These are phyloP conservation scores for Wallacemonas collosoma DNA, from an alignment of 208 protist genomes.

Conservation along the genomic window DNA sequence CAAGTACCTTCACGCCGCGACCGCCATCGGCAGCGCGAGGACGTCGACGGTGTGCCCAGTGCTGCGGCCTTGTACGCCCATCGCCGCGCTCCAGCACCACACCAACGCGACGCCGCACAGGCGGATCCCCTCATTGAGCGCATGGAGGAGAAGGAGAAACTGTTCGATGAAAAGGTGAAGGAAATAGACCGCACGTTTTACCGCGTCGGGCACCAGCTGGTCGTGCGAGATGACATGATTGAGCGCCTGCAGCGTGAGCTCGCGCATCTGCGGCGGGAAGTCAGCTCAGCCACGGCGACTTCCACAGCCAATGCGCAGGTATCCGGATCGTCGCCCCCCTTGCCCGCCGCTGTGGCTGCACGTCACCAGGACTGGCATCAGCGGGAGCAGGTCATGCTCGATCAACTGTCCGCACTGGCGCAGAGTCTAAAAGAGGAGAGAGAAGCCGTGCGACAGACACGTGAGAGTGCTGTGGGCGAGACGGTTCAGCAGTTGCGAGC, in stretches of 20 bases:
- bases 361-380: conserved; percentile 1
- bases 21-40: background rate
- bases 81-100: background rate
- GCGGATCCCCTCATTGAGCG: conserved; percentile 48
- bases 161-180: conserved; percentile 78
- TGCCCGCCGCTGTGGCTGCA: background rate
- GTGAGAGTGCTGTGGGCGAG: conserved; percentile 25
- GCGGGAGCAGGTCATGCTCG: conserved; percentile 2
- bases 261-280: conserved; percentile 28
- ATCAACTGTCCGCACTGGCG: background rate
- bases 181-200: conserved; percentile 77
- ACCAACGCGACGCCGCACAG: background rate
- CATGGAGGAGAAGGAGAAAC: conserved; percentile 63
- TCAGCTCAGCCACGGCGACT: background rate
- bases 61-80: conserved; percentile 1
- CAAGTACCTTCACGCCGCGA: no score
- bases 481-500: conserved; percentile 20
- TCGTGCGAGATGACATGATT: conserved; percentile 74
- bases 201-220: conserved; percentile 61
- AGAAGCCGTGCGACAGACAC: conserved; percentile 8
- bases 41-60: background rate
- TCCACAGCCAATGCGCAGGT: background rate
- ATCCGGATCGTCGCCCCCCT: background rate
- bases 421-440: conserved; percentile 28
- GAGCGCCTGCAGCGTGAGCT: conserved; percentile 63